Conservation (phyloP, 2,329 filamentous ascomycete species). For the Fusarium sp. region DNA sequence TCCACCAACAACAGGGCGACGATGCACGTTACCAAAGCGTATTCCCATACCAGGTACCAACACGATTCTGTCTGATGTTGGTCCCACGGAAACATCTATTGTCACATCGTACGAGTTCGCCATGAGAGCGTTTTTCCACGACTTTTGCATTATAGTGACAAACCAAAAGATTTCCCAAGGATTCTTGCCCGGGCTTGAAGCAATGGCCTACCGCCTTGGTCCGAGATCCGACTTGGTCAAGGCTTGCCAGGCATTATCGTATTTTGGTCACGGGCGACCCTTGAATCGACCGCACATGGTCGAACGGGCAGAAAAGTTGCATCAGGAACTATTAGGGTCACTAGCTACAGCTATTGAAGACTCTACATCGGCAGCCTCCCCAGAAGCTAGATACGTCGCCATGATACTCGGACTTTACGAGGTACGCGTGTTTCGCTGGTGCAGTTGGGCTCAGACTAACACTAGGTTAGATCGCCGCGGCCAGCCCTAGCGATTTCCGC, state of each 20-base stretch:
- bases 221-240: neutral
- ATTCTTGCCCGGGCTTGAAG: neutral
- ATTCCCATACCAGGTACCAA: neutral
- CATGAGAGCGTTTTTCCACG: conserved; percentile 1
- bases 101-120: conserved; percentile 1
- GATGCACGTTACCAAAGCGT: neutral
- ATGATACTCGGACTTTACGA: neutral
- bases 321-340: neutral
- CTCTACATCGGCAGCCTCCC: neutral
- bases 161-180: neutral
- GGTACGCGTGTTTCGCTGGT: neutral
- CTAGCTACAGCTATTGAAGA: neutral
- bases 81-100: neutral
- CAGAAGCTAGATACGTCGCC: neutral
- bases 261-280: neutral
- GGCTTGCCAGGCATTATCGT: conserved; percentile 4
- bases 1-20: neutral
- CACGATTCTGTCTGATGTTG: neutral
- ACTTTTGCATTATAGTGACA: neutral
- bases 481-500: neutral
- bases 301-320: neutral
- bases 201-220: neutral
- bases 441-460: neutral
- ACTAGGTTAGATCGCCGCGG: neutral
- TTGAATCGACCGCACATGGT: conserved; percentile 4